Conservation (phyloP, 2,329 filamentous ascomycete genomes). For the Neofusicoccum cordaticola region DNA sequence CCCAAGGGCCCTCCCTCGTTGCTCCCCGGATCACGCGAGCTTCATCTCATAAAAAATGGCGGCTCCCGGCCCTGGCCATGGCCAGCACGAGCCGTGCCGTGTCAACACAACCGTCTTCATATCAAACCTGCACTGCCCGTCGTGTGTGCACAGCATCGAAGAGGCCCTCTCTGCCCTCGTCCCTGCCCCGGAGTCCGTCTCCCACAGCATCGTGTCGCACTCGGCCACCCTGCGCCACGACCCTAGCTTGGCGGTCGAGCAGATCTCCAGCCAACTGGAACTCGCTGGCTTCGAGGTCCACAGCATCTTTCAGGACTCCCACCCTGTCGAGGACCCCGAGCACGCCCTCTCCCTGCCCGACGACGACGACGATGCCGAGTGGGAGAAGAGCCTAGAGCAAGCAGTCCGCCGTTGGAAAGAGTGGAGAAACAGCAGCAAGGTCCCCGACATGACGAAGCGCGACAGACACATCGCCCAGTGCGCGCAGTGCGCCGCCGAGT, state of each 20-base stretch:
- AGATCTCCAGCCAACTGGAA: conserved; percentile 49
- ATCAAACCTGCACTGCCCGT: conserved; percentile 74
- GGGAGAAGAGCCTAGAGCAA: conserved; percentile 35
- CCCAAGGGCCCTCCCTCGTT: conserved; percentile 6
- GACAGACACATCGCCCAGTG: conserved; percentile 34
- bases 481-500: conserved; percentile 30
- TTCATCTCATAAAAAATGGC: neutral
- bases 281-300: conserved; percentile 60
- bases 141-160: conserved; percentile 67
- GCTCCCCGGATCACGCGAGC: conserved; percentile 20
- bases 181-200: conserved; percentile 56
- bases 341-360: conserved; percentile 1
- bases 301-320: conserved; percentile 41
- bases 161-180: conserved; percentile 51
- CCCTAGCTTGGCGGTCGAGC: conserved; percentile 40
- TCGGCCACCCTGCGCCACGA: conserved; percentile 62
- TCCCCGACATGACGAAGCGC: conserved; percentile 29
- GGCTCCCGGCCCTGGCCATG: conserved; percentile 16
- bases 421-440: conserved; percentile 18
- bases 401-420: conserved; percentile 31
- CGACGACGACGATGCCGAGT: conserved; percentile 23
- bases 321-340: conserved; percentile 19
- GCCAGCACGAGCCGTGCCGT: conserved; percentile 18
- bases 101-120: conserved; percentile 61
- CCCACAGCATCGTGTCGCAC: conserved; percentile 69